These are phyloP conservation scores for Candida qinlingensis DNA, from an alignment of 805 yeast genomes.

Conservation along the genomic window DNA sequence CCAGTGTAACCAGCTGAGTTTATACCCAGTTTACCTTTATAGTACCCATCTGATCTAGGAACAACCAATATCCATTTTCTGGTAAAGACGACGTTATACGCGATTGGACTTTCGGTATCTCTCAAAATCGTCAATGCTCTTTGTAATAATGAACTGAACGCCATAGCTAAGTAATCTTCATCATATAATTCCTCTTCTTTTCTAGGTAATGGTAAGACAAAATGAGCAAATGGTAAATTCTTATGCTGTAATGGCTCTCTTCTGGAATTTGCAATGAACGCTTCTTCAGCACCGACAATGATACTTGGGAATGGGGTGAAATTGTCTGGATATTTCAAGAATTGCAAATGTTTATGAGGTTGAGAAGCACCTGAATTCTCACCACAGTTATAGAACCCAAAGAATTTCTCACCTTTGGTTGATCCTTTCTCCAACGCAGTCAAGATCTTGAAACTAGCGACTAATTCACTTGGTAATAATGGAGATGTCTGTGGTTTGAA, in stretches of 20 bases:
- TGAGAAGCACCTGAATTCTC: slow-evolving; percentile 90
- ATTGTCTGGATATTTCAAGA: slow-evolving; percentile 61
- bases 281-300: slow-evolving; percentile 37
- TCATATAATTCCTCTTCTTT: slow-evolving; percentile 36
- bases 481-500: slow-evolving; percentile 71
- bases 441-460: slow-evolving; percentile 52
- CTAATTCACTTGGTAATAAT: slow-evolving; percentile 64
- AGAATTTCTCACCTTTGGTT: slow-evolving; percentile 42
- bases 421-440: slow-evolving; percentile 37
- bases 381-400: slow-evolving; percentile 89
- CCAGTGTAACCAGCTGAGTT: slow-evolving; percentile 84
- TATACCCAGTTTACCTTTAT: slow-evolving; percentile 43
- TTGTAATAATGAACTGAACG: slow-evolving; percentile 68
- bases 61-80: slow-evolving; percentile 78
- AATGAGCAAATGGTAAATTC: slow-evolving; percentile 77
- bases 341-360: slow-evolving; percentile 88
- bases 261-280: slow-evolving; percentile 49
- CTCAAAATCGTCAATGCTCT: slow-evolving; percentile 63
- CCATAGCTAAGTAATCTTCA: slow-evolving; percentile 55
- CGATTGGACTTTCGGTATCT: slow-evolving; percentile 43
- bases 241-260: slow-evolving; percentile 57
- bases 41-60: slow-evolving; percentile 66
- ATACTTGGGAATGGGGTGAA: slow-evolving; percentile 55
- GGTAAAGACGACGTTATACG: slow-evolving; percentile 81
- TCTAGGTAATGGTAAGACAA: slow-evolving; percentile 56